These are phyloP conservation scores for Trichophyton schoenleinii DNA, from an alignment of 2,329 filamentous ascomycete genomes.

Conservation along the genomic window DNA sequence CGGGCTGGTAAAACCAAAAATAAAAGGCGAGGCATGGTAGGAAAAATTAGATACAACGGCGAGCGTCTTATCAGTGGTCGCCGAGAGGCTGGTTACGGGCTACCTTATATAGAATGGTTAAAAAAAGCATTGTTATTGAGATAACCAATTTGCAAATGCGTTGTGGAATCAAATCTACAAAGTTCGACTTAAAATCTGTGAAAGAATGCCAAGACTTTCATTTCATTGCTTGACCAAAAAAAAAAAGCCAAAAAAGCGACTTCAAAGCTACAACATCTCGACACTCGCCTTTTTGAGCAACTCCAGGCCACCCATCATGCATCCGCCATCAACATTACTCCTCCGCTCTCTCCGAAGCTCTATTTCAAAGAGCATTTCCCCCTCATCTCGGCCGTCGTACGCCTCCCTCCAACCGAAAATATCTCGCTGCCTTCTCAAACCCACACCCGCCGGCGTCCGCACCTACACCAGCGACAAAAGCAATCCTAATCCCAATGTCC, in stretches of 20 bases:
- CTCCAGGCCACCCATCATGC: conserved; percentile 18
- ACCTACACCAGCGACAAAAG: background rate
- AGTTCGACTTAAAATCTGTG: background rate
- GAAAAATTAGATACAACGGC: background rate
- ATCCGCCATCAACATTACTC: conserved; percentile 31
- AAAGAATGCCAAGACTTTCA: background rate
- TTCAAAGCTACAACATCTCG: background rate
- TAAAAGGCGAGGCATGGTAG: background rate
- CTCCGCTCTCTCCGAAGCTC: conserved; percentile 30
- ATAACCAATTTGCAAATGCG: too few species aligned
- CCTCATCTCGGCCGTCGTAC: conserved; percentile 12
- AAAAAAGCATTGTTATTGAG: background rate
- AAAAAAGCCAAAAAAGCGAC: background rate
- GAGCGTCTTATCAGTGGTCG: background rate
- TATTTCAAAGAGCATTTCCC: conserved; percentile 4
- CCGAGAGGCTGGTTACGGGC: background rate
- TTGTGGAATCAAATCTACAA: background rate
- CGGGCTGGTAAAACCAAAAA: background rate
- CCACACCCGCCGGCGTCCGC: background rate
- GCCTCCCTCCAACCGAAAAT: conserved; percentile 15
- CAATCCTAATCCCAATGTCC: background rate
- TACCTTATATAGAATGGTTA: background rate
- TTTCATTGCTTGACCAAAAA: background rate
- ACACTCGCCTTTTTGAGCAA: background rate
- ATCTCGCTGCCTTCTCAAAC: conserved; percentile 8